phyloP scores from a whole-genome alignment of 495 filamentous ascomycete species.

The Pyrenula aspistea region DNA sequence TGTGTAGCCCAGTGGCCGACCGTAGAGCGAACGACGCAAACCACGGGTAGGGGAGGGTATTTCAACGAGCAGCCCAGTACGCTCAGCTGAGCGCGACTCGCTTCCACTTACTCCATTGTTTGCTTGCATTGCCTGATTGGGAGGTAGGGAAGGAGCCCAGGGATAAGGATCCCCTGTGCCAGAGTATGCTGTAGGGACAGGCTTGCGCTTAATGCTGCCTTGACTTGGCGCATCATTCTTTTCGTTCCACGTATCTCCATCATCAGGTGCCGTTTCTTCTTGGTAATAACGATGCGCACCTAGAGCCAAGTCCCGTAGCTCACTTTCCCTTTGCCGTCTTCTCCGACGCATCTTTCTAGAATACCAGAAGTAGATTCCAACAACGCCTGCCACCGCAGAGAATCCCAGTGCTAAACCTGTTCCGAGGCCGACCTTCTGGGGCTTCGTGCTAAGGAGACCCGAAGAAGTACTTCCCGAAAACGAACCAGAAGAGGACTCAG shows the following conservation, averaged over 20 bases:
- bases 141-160: constrained; percentile 13
- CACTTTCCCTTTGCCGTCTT: constrained; percentile 34
- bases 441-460: constrained; percentile 13
- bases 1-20: neutral
- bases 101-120: neutral
- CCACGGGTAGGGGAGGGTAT: constrained; percentile 41
- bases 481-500: neutral
- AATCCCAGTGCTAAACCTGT: constrained; percentile 63
- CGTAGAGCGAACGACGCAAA: constrained; percentile 27
- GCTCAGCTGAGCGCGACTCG: constrained; percentile 25
- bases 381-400: constrained; percentile 34
- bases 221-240: neutral
- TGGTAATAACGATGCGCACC: constrained; percentile 33
- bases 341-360: constrained; percentile 34
- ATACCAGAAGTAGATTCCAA: constrained; percentile 47
- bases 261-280: constrained; percentile 10
- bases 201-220: neutral
- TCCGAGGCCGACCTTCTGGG: constrained; percentile 54
- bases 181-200: neutral
- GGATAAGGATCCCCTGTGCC: constrained; percentile 5
- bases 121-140: neutral
- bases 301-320: constrained; percentile 39
- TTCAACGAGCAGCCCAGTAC: constrained; percentile 43
- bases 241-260: neutral
- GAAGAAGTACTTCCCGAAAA: neutral